Base-by-base conservation (phyloP, 1,284 basidiomycete species). In the Tilletia walkeri region DNA sequence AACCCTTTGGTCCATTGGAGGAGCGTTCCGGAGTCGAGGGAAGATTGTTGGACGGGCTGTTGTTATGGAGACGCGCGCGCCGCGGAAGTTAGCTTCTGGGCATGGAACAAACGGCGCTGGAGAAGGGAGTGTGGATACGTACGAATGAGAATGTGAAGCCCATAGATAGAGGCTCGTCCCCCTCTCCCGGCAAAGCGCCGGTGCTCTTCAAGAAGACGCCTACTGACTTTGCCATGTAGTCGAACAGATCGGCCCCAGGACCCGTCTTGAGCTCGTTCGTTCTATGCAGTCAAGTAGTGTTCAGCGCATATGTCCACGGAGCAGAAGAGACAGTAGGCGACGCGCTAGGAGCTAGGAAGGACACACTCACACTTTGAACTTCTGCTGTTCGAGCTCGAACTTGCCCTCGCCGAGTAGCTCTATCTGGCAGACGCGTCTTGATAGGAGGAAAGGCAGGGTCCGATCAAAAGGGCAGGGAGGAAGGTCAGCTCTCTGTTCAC, bases 21-120 rank as follows among this genome's bases (percentile, higher is more conserved):
- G 16, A 99, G 90, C 72, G 90, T 92, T 2, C 96, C 95, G 39
- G 89, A 88, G 81, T 91, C 90, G 47, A 99, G 88, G 0, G 95
- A 94, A 0, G 93, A 94, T 84, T 99, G 96, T 81, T 97, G 93
- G 63, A 98, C 96, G 2, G 95, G 96, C 86, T 97, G 97, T 63
- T 92, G 86, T 30, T 30, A 68, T 34, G 24, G 63, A 20, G 39
- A 34, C 24, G 24, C 24, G 24, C 24, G 24, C 24, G 24, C 24
- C 36, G 41, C 65, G 56, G 20, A 63, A 20, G 20, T 10, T 63
- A 12, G 36, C n/a, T 20, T 38, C 65, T 30, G 24, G 24, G 24
- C 2, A 30, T 61, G 56, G 20, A 30, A 61, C 34, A 61, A 20
- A 34, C 2, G n/a, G 56, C n/a, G 56, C 16, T 2, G 53, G 24